These are phyloP conservation scores for Leccinellum rugosiceps DNA, from an alignment of 768 basidiomycete genomes.

Conservation along the genomic window DNA sequence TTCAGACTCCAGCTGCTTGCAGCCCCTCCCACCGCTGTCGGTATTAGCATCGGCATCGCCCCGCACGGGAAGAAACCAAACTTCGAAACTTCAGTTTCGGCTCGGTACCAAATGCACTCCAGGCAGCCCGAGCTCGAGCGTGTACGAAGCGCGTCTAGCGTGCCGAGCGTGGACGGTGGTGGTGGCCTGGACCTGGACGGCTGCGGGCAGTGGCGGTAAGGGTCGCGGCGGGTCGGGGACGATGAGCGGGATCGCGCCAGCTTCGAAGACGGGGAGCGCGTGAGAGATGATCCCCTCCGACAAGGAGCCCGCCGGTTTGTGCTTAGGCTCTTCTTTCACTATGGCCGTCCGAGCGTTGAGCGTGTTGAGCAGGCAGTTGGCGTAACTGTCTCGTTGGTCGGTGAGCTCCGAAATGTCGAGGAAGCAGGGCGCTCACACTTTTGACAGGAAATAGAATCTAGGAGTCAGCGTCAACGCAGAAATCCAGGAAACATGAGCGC, in stretches of 20 bases:
- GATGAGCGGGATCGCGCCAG: not conserved
- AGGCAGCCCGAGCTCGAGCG: not conserved
- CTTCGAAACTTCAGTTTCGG: not conserved
- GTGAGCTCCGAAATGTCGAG: too few relatives aligned
- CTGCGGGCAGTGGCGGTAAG: not conserved
- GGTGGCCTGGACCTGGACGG: not conserved
- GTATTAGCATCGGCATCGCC: too few relatives aligned
- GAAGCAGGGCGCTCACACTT: not conserved
- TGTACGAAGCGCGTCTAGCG: not conserved
- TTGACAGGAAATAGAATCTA: conserved; percentile 8
- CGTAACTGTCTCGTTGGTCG: not conserved
- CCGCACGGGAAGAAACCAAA: too few relatives aligned
- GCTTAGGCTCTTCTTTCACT: not conserved
- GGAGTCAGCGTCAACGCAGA: not conserved
- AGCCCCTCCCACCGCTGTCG: not conserved
- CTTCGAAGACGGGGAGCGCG: not conserved
- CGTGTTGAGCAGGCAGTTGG: conserved; percentile 3
- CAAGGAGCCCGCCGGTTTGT: not conserved
- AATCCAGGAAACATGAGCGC: not conserved
- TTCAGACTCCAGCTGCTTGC: not conserved
- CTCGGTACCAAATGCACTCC: not conserved
- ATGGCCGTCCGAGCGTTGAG: conserved; percentile 1
- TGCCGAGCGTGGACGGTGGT: not conserved
- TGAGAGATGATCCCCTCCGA: not conserved
- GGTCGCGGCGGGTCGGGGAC: not conserved